Evolutionary conservation across 345 rosid genomes (phyloP), one percentile per base, ranked within the genome.

Genomic region (Garcia nutans): DNA sequence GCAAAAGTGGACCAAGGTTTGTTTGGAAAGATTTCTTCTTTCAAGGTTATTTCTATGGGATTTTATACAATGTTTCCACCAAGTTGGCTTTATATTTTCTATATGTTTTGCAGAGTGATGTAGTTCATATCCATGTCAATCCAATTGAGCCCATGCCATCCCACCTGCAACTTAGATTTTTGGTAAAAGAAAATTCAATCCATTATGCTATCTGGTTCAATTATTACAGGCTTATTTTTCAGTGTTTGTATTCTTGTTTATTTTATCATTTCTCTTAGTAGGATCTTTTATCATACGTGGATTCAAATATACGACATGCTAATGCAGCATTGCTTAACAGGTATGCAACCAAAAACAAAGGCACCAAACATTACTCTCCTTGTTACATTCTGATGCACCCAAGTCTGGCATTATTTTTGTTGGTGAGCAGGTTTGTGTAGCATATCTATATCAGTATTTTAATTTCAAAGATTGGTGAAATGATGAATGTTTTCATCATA

Each of bases 1-100:
- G 76, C 97, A 91, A 81, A 93, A 95, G 75, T 95, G 99, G 99
- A 95, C 94, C 75, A 93, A 90, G 97, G 97, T 94, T 41, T 23
- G 77, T 61, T 77, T 75, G 79, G 73, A 57, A 37, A 49, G 65
- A 44, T 42, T 76, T 77, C 26, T 62, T 71, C n/a, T 8, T 78
- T 64, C 12, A 49, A n/a, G 70, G 59, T 45, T 55, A 37, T 37
- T 60, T 45, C 17, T 82, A 37, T 61, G 15, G 73, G 45, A 73
- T 52, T 37, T 59, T 20, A 23, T 74, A 37, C 58, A 71, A 10
- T 68, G 59, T 73, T 79, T 62, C 65, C 47, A 49, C 67, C 60
- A 10, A 37, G 50, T 54, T 69, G 61, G 63, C 56, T 56, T 37
- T 84, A 41, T 71, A 62, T 10, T 76, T 65, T 79, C 22, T 23